Evolutionary conservation across 2,329 filamentous ascomycete species (phyloP).

Genomic region (Plenodomus biglobosus): DNA sequence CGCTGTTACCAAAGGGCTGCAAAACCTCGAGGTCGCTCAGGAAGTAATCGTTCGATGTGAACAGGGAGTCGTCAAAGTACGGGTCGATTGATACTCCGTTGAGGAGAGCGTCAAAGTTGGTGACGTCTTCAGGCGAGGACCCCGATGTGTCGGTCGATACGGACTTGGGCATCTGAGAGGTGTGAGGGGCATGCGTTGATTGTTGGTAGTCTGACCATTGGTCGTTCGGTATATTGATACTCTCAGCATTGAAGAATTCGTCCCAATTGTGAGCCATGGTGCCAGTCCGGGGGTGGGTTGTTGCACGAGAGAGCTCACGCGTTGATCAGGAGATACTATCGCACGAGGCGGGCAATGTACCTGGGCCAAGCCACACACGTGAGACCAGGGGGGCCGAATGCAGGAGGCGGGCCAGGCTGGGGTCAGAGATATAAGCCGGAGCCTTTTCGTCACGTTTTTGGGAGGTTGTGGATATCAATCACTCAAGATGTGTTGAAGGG

Average conservation of each 20-base stretch:
- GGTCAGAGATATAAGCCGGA: constrained; percentile 32
- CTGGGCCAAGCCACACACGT: constrained; percentile 25
- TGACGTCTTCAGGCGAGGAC: constrained; percentile 35
- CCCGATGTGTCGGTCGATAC: constrained; percentile 36
- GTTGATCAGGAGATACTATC: constrained; percentile 43
- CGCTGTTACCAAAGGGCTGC: constrained; percentile 38
- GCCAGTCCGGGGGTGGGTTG: constrained; percentile 31
- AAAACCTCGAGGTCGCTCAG: constrained; percentile 45
- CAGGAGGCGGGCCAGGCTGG: constrained; percentile 18
- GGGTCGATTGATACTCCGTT: constrained; percentile 34
- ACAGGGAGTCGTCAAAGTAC: constrained; percentile 43
- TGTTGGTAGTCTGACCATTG: constrained; percentile 43
- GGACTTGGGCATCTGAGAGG: constrained; percentile 42
- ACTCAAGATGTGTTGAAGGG: constrained; percentile 3
- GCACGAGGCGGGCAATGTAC: constrained; percentile 20
- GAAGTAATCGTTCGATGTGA: constrained; percentile 44
- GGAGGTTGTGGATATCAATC: background rate
- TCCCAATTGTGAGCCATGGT: constrained; percentile 46
- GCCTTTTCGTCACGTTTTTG: constrained; percentile 10
- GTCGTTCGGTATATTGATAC: constrained; percentile 41
- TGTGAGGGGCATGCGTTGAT: constrained; percentile 27
- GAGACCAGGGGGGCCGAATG: constrained; percentile 23
- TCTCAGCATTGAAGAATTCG: constrained; percentile 42
- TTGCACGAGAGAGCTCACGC: constrained; percentile 37
- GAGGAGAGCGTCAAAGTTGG: constrained; percentile 35